Base-by-base conservation (phyloP, 169 alveolate species). In the Cystoisospora suis region DNA sequence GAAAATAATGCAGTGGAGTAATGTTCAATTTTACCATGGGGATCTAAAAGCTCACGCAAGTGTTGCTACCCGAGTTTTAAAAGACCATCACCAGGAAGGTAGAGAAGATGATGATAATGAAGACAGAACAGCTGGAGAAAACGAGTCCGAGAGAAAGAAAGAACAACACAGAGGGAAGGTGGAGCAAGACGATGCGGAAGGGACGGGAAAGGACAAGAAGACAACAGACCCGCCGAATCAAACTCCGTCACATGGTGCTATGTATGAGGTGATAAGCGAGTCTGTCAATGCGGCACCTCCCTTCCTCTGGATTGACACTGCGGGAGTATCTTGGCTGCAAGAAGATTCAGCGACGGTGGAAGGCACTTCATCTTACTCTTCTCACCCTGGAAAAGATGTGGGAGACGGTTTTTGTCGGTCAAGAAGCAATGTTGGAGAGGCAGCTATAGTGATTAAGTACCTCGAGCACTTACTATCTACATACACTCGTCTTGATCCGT, bases 1-100 rank as follows among this genome's bases (percentile, higher is more conserved):
- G 9, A 27, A 3, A 38, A 89, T 89, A 17, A 89, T 89, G 93
- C 81, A 45, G 23, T 89, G 93, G 93, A 72, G 88, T 80, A 72
- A n/a, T 86, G 15, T 15, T 32, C 58, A n/a, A 29, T 89, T 89
- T 80, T 89, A 89, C 90, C 47, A 49, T 0, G 91, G 75, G 42
- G n/a, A 32, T 6, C 86, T 86, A 27, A 40, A 40, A 3, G 91
- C 91, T 6, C 79, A 15, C 27, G 59, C 27, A 3, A 45, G 75
- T 36, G 86, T 86, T 29, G 86, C 56, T 32, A 20, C 47, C 42
- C 85, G 86, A 17, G 40, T 32, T 36, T 56, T 53, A 42, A 32
- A 9, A 6, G 36, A 20, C 89, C 15, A 58, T 29, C 40, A 58
- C 29, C 59, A 58, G 69, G 23, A 46, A 27, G 15, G 70, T 29